A percentile compares a stretch with the other conserved stretches of the same genome.
Evolutionary conservation across 352 stramenopile genomes (phyloP).

Genomic region (Globisporangium echinulatum): DNA sequence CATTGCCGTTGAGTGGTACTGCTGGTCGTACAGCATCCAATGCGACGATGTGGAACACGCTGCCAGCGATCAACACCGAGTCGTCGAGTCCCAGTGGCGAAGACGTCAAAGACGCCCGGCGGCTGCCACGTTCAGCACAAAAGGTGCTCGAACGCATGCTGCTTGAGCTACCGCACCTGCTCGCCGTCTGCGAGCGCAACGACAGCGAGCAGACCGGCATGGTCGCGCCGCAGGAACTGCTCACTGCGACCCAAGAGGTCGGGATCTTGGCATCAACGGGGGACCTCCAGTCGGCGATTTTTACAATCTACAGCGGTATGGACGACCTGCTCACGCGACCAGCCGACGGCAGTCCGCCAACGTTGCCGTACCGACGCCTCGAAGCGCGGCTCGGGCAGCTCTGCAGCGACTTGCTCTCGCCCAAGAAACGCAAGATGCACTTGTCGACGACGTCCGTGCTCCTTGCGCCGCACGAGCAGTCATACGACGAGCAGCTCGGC

Average conservation of each 20-base stretch:
- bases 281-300: conserved; percentile 51
- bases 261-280: conserved; percentile 49
- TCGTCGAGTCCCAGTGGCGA: not conserved
- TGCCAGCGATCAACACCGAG: conserved; percentile 30
- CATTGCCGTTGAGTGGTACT: not conserved
- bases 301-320: conserved; percentile 25
- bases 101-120: not conserved
- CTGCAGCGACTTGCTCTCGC: conserved; percentile 61
- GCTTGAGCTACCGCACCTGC: conserved; percentile 27
- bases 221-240: conserved; percentile 37
- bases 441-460: conserved; percentile 64
- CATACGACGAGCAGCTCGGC: conserved; percentile 14
- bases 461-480: conserved; percentile 46
- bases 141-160: conserved; percentile 72
- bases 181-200: conserved; percentile 41
- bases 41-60: conserved; percentile 12
- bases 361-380: conserved; percentile 40
- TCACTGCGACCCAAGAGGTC: conserved; percentile 50
- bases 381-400: conserved; percentile 38
- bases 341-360: not conserved
- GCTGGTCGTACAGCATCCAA: not conserved
- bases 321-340: not conserved
- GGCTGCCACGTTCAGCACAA: conserved; percentile 42
- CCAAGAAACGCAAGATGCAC: conserved; percentile 60
- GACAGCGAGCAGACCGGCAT: conserved; percentile 34